These are phyloP conservation scores for Dactylellina drechsleri DNA, from an alignment of 2,329 filamentous ascomycete species.

Conservation along the genomic window DNA sequence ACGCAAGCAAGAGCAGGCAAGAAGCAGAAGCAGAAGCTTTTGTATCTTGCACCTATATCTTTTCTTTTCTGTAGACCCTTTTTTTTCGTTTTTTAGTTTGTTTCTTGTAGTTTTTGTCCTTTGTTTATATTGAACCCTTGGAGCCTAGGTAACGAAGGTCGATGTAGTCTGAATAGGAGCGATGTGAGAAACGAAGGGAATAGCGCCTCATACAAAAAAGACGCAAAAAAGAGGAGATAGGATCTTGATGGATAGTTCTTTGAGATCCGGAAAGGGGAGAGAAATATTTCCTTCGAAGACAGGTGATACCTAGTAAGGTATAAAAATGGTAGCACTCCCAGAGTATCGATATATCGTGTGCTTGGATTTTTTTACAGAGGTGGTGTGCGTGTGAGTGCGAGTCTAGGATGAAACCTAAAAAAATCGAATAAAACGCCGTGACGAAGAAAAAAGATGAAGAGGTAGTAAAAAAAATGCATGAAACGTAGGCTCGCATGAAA, in stretches of 20 bases:
- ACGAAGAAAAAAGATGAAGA: slow-evolving; percentile 2
- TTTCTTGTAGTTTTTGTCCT: slow-evolving; percentile 34
- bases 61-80: not conserved
- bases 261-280: slow-evolving; percentile 21
- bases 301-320: slow-evolving; percentile 37
- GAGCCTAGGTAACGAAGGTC: slow-evolving; percentile 54
- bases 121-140: slow-evolving; percentile 52
- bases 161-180: slow-evolving; percentile 29
- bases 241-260: slow-evolving; percentile 7
- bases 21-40: slow-evolving; percentile 46
- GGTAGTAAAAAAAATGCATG: slow-evolving; percentile 8
- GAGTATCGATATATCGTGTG: slow-evolving; percentile 8
- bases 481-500: slow-evolving; percentile 9
- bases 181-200: slow-evolving; percentile 15
- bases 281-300: slow-evolving; percentile 17
- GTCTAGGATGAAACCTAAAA: too few species aligned
- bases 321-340: slow-evolving; percentile 42
- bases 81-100: slow-evolving; percentile 13
- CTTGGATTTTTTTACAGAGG: slow-evolving; percentile 27
- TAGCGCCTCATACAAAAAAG: slow-evolving; percentile 14
- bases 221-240: slow-evolving; percentile 9
- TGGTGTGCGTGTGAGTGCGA: slow-evolving; percentile 19
- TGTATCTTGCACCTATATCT: too few species aligned
- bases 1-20: slow-evolving; percentile 22
- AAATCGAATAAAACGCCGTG: too few species aligned